A percentile compares a stretch with the other conserved stretches of the same genome.
These are phyloP conservation scores for Rhodotorula paludigena DNA, from an alignment of 768 basidiomycete genomes.

Conservation along the genomic window DNA sequence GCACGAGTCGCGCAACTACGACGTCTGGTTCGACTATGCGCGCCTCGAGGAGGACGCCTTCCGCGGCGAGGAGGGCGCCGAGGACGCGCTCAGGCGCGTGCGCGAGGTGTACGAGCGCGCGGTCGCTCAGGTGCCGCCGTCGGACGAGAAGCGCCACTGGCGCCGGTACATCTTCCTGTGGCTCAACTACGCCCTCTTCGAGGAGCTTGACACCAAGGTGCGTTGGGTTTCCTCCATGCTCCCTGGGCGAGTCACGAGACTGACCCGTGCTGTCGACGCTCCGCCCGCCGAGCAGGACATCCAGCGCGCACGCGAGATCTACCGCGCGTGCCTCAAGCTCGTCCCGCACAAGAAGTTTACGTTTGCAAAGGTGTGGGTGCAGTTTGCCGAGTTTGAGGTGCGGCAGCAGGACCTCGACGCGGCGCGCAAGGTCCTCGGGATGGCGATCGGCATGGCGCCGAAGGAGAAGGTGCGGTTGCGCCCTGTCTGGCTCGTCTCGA, in stretches of 20 bases:
- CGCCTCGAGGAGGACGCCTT: constrained; percentile 85
- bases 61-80: constrained; percentile 66
- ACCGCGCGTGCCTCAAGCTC: constrained; percentile 78
- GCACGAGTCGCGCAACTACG: constrained; percentile 89
- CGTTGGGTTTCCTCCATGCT: constrained; percentile 27
- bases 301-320: constrained; percentile 78
- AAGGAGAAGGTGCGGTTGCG: constrained; percentile 60
- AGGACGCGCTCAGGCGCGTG: constrained; percentile 61
- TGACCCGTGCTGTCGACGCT: background rate
- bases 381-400: constrained; percentile 88
- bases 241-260: background rate
- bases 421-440: constrained; percentile 82
- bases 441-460: constrained; percentile 89
- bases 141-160: constrained; percentile 78
- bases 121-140: constrained; percentile 91
- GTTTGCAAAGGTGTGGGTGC: constrained; percentile 92
- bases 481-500: background rate
- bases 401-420: constrained; percentile 72
- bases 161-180: constrained; percentile 50
- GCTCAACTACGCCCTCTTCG: constrained; percentile 86
- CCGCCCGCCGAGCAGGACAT: constrained; percentile 59
- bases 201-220: constrained; percentile 92
- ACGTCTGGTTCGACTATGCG: constrained; percentile 96
- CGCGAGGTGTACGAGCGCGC: constrained; percentile 94
- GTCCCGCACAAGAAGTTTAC: constrained; percentile 96